phyloP scores from a whole-genome alignment of 2,329 filamentous ascomycete genomes.

The Corynespora cassiicola region DNA sequence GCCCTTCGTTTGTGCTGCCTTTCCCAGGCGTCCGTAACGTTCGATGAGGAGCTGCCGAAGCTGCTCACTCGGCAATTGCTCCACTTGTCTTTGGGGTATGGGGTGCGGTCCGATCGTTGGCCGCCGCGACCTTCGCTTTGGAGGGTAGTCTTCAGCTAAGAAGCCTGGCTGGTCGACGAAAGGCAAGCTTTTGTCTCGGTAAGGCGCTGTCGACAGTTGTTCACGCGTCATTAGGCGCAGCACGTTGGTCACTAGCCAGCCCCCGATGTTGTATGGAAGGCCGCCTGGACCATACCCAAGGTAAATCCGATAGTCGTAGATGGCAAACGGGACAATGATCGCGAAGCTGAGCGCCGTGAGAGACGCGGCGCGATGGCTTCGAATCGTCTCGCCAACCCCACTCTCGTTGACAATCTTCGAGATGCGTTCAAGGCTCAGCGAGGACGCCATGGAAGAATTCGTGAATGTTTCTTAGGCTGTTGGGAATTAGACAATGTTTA shows the following conservation, averaged over 20 bases:
- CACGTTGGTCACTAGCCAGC: constrained; percentile 45
- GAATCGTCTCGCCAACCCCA: constrained; percentile 5
- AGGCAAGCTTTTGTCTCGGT: constrained; percentile 20
- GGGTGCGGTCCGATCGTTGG: constrained; percentile 23
- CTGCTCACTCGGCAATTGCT: constrained; percentile 22
- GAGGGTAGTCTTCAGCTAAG: constrained; percentile 19
- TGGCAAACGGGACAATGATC: constrained; percentile 15
- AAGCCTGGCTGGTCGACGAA: constrained; percentile 18
- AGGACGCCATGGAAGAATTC: constrained; percentile 8
- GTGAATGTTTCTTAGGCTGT: too few relatives aligned
- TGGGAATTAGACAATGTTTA: background rate
- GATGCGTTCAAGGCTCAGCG: background rate
- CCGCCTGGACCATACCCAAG: constrained; percentile 54
- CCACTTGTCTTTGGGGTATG: constrained; percentile 23
- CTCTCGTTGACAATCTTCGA: background rate
- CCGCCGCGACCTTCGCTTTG: constrained; percentile 13
- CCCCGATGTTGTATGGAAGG: constrained; percentile 50
- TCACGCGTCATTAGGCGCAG: constrained; percentile 46
- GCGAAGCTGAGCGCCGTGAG: constrained; percentile 15
- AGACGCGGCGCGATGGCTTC: constrained; percentile 13
- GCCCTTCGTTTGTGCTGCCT: constrained; percentile 14
- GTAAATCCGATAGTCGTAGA: constrained; percentile 48
- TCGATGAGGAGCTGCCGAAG: constrained; percentile 15
- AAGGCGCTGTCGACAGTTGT: constrained; percentile 35
- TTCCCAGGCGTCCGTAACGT: constrained; percentile 12